phyloP scores from a whole-genome alignment of 208 protist species.

The Leishmania aethiopica region DNA sequence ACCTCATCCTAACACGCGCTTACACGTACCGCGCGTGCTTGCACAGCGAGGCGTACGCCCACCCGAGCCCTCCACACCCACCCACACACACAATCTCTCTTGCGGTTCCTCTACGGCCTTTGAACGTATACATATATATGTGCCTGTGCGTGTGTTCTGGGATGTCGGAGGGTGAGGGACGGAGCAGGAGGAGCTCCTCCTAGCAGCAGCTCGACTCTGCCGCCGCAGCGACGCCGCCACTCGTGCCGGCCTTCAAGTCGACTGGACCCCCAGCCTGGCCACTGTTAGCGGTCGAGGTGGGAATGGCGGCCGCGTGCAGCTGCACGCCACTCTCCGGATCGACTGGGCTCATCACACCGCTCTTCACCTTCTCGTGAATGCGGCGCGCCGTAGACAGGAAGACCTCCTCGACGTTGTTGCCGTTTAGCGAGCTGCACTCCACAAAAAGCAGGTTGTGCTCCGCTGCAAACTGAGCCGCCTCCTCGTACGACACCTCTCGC shows the following conservation, averaged over 20 bases:
- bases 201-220: conserved; percentile 26
- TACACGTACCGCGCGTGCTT: neutral
- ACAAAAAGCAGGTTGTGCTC: conserved; percentile 96
- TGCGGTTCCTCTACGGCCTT: neutral
- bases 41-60: neutral
- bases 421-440: conserved; percentile 94
- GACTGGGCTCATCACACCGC: conserved; percentile 85
- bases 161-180: neutral
- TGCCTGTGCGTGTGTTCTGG: neutral
- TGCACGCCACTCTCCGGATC: conserved; percentile 84
- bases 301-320: conserved; percentile 62
- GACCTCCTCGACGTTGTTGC: conserved; percentile 93
- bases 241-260: conserved; percentile 7
- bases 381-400: conserved; percentile 93
- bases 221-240: conserved; percentile 5
- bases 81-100: neutral
- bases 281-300: conserved; percentile 21
- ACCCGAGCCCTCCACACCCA: neutral
- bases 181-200: neutral
- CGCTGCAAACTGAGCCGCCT: conserved; percentile 95
- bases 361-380: conserved; percentile 96
- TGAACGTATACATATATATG: neutral
- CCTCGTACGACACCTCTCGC: conserved; percentile 96
- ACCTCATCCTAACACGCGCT: neutral
- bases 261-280: conserved; percentile 9